Evolutionary conservation across 2,329 filamentous ascomycete genomes (phyloP).

Genomic region (Cercospora sp.): DNA sequence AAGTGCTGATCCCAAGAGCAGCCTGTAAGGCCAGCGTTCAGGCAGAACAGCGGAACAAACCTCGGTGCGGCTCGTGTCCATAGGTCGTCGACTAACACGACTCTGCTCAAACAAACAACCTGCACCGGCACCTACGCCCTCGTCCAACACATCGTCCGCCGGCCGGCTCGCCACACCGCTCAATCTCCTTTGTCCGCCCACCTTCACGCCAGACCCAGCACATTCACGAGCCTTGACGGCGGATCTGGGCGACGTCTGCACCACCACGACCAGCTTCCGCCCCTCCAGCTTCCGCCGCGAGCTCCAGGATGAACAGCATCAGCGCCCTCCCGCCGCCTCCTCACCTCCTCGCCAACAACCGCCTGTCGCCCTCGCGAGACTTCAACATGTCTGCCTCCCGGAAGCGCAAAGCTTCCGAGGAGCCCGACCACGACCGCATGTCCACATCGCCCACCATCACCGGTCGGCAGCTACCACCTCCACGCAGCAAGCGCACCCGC

Average conservation of each 20-base stretch:
- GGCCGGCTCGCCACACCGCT: neutral
- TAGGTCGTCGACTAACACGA: neutral
- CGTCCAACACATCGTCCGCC: neutral
- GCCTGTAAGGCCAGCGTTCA: neutral
- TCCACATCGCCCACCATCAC: constrained; percentile 80
- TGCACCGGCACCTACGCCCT: neutral
- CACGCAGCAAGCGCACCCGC: constrained; percentile 65
- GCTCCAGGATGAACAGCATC: constrained; percentile 60
- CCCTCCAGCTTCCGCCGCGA: neutral
- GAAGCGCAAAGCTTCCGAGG: constrained; percentile 88
- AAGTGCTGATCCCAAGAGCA: neutral
- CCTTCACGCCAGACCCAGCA: neutral
- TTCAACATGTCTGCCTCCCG: constrained; percentile 49
- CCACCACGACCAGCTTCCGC: neutral
- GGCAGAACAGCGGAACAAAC: neutral
- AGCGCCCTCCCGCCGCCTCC: constrained; percentile 58
- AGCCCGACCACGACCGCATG: constrained; percentile 73
- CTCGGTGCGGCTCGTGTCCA: neutral
- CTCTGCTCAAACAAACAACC: neutral
- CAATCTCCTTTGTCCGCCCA: neutral
- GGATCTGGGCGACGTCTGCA: constrained; percentile 3
- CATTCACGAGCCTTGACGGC: neutral
- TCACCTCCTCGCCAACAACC: constrained; percentile 62
- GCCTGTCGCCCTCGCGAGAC: constrained; percentile 59
- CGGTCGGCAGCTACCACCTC: constrained; percentile 60